Evolutionary conservation across 2,329 filamentous ascomycete genomes (phyloP).

Genomic region (Aphanocladium album): DNA sequence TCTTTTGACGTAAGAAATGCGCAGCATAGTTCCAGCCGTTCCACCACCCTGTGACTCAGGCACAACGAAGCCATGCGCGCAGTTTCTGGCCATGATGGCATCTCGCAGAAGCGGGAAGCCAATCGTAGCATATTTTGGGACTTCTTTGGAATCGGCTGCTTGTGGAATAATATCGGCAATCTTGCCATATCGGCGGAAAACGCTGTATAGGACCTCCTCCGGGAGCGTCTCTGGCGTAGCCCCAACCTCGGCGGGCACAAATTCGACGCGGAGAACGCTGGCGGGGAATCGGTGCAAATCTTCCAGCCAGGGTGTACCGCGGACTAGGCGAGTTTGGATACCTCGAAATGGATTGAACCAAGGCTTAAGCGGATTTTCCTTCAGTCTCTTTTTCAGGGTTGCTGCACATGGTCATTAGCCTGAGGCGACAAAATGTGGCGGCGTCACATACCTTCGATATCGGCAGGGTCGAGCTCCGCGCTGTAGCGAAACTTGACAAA

Average conservation of each 20-base stretch:
- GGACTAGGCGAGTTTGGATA: slow-evolving; percentile 68
- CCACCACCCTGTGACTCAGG: slow-evolving; percentile 66
- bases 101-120: slow-evolving; percentile 70
- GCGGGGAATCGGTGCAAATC: slow-evolving; percentile 82
- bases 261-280: slow-evolving; percentile 73
- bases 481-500: slow-evolving; percentile 77
- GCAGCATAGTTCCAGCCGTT: slow-evolving; percentile 68
- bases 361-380: slow-evolving; percentile 68
- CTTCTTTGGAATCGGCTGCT: slow-evolving; percentile 76
- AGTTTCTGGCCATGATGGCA: slow-evolving; percentile 86
- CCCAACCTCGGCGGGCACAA: slow-evolving; percentile 69
- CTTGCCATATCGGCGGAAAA: slow-evolving; percentile 89
- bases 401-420: slow-evolving; percentile 26
- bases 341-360: slow-evolving; percentile 83
- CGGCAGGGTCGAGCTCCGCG: slow-evolving; percentile 30
- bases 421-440: not conserved
- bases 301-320: slow-evolving; percentile 88
- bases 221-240: slow-evolving; percentile 69
- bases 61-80: slow-evolving; percentile 79
- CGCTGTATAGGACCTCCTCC: slow-evolving; percentile 78
- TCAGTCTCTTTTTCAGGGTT: slow-evolving; percentile 57
- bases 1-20: slow-evolving; percentile 77
- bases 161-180: slow-evolving; percentile 80
- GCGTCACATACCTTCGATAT: slow-evolving; percentile 36
- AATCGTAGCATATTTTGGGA: slow-evolving; percentile 74